Evolutionary conservation across 352 stramenopile genomes (phyloP).

Genomic region (Phytophthora podocarpi): DNA sequence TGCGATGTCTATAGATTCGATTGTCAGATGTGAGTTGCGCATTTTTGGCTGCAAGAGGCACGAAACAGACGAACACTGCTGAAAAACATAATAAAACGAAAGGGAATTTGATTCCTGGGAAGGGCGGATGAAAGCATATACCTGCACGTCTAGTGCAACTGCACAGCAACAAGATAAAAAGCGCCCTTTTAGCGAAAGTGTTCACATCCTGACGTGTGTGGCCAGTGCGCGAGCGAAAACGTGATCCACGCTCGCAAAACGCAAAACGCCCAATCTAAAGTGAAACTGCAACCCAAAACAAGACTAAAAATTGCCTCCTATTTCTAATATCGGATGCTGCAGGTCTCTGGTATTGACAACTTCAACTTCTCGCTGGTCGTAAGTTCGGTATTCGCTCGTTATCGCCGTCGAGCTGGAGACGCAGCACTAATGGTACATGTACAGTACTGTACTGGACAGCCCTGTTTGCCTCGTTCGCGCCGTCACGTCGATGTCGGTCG

Average conservation of each 20-base stretch:
- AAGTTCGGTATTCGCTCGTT: conserved; percentile 9
- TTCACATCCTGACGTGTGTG: conserved; percentile 22
- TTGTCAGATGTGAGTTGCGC: not conserved
- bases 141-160: conserved; percentile 7
- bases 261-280: too few species aligned
- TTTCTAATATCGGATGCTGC: conserved; percentile 2
- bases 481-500: conserved; percentile 4
- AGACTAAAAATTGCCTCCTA: too few species aligned
- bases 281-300: too few species aligned
- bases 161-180: conserved; percentile 30
- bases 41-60: too few species aligned
- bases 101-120: conserved; percentile 7
- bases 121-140: not conserved
- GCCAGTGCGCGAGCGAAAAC: not conserved
- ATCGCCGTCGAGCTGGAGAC: conserved; percentile 8
- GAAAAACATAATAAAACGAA: conserved; percentile 5
- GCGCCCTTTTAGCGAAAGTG: conserved; percentile 6
- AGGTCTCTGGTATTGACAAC: conserved; percentile 10
- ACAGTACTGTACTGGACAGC: not conserved
- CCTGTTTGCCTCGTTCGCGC: conserved; percentile 20
- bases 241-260: too few species aligned
- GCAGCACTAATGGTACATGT: too few species aligned
- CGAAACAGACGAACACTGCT: not conserved
- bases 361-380: conserved; percentile 36
- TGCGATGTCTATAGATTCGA: too few species aligned